Evolutionary conservation across 192 early-diverging fungal genomes (phyloP).

Genomic region (Neocallimastix lanati): DNA sequence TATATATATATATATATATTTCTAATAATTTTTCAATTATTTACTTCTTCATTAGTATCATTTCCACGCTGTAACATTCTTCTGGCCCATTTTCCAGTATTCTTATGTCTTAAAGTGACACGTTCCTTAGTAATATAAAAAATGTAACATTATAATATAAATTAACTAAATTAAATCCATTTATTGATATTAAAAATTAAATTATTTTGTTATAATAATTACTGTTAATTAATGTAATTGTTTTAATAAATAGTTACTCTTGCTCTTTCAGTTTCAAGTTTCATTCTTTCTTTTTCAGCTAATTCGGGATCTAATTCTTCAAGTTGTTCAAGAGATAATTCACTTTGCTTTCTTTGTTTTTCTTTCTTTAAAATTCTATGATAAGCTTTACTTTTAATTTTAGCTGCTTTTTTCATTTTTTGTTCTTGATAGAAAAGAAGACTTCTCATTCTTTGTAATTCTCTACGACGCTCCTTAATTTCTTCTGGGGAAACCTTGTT

Average conservation of each 20-base stretch:
- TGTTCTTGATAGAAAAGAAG: conserved; percentile 84
- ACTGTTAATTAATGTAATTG: no score
- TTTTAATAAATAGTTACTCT: conserved; percentile 8
- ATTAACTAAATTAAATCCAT: no score
- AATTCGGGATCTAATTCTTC: conserved; percentile 39
- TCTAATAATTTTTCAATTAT: no score
- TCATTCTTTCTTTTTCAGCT: conserved; percentile 40
- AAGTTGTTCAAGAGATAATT: conserved; percentile 26
- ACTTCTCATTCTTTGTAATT: conserved; percentile 78
- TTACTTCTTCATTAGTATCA: conserved; percentile 12
- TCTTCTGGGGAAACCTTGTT: conserved; percentile 71
- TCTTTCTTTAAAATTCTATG: conserved; percentile 73
- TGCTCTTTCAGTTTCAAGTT: conserved; percentile 61
- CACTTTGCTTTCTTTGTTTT: conserved; percentile 27
- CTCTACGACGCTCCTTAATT: conserved; percentile 40
- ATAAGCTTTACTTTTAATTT: conserved; percentile 96
- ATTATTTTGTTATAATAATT: no score
- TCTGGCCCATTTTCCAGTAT: conserved; percentile 91
- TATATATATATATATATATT: no score
- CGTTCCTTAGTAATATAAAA: no score
- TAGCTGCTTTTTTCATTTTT: conserved; percentile 75
- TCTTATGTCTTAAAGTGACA: conserved; percentile 83
- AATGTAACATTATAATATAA: no score
- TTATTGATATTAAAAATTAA: no score
- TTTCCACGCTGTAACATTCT: conserved; percentile 31